Evolutionary conservation across 441 rosid genomes (phyloP).

Genomic region (Hura crepitans): DNA sequence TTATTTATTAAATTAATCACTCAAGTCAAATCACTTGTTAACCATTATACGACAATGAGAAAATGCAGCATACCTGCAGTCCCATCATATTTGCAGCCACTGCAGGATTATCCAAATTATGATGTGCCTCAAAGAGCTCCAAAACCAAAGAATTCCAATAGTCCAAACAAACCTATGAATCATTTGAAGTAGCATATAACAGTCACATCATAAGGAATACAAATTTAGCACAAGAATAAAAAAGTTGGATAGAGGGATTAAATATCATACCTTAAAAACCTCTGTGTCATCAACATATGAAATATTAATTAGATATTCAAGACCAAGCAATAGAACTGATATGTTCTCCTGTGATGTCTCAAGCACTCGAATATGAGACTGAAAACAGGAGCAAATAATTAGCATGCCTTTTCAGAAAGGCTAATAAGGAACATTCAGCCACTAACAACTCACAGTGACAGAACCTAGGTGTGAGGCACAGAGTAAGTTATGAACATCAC

Average conservation of each 20-base stretch:
- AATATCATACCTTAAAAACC: slow-evolving; percentile 77
- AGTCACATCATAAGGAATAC: not conserved
- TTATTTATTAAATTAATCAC: not conserved
- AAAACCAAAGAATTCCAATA: slow-evolving; percentile 91
- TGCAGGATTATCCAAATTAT: slow-evolving; percentile 83
- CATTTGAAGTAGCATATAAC: slow-evolving; percentile 10
- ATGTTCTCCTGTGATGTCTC: slow-evolving; percentile 73
- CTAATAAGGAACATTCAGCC: not conserved
- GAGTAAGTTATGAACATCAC: not conserved
- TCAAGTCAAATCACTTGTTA: slow-evolving; percentile 9
- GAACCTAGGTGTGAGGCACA: not conserved
- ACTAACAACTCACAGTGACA: not conserved
- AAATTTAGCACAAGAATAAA: not conserved
- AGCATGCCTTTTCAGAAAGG: not conserved
- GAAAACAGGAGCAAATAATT: slow-evolving; percentile 24
- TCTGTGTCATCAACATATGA: slow-evolving; percentile 99
- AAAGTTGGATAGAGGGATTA: not conserved
- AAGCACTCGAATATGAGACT: slow-evolving; percentile 86
- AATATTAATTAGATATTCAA: slow-evolving; percentile 82
- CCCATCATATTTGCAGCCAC: slow-evolving; percentile 76
- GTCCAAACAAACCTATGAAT: slow-evolving; percentile 93
- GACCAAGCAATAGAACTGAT: slow-evolving; percentile 66
- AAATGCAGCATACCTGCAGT: slow-evolving; percentile 60
- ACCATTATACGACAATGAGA: not conserved
- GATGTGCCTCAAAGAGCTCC: slow-evolving; percentile 87